Conservation (phyloP, 2,329 filamentous ascomycete genomes). For the Aspergillus neotritici region DNA sequence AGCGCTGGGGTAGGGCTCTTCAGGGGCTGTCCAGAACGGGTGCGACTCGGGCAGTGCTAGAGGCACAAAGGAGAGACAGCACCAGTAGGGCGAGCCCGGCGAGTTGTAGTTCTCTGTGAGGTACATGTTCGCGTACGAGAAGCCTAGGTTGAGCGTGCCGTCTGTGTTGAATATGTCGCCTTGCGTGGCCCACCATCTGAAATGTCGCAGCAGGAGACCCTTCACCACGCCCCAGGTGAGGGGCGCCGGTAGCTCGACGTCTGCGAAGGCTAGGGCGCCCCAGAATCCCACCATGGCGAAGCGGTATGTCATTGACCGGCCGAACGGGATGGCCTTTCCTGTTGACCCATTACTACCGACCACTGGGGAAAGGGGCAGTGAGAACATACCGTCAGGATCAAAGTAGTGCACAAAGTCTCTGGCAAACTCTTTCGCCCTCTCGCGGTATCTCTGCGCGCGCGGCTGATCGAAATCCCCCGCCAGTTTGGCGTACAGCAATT, state of each 20-base stretch:
- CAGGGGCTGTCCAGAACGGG: conserved; percentile 67
- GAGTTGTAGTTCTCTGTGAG: conserved; percentile 82
- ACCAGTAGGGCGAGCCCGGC: conserved; percentile 68
- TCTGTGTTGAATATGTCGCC: conserved; percentile 67
- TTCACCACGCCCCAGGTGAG: conserved; percentile 75
- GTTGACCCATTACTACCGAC: neutral
- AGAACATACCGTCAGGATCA: conserved; percentile 54
- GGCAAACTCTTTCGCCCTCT: conserved; percentile 60
- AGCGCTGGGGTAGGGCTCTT: conserved; percentile 55
- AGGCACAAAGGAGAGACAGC: conserved; percentile 70
- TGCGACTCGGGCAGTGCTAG: conserved; percentile 63
- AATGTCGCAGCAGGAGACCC: conserved; percentile 65
- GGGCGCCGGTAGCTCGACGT: conserved; percentile 64
- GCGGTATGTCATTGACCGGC: conserved; percentile 72
- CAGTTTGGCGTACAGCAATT: conserved; percentile 69
- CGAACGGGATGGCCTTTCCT: conserved; percentile 67
- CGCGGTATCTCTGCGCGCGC: conserved; percentile 63
- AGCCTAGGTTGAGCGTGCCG: conserved; percentile 70
- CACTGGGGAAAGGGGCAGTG: neutral
- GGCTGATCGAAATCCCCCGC: conserved; percentile 60
- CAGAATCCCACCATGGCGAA: conserved; percentile 83
- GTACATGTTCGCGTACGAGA: conserved; percentile 74
- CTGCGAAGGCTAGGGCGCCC: conserved; percentile 70
- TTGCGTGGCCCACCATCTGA: conserved; percentile 75
- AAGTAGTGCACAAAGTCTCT: conserved; percentile 72